A percentile compares a stretch with the other conserved stretches of the same genome.
Evolutionary conservation across 352 stramenopile genomes (phyloP).

Genomic region (Phytophthora citrophthora): DNA sequence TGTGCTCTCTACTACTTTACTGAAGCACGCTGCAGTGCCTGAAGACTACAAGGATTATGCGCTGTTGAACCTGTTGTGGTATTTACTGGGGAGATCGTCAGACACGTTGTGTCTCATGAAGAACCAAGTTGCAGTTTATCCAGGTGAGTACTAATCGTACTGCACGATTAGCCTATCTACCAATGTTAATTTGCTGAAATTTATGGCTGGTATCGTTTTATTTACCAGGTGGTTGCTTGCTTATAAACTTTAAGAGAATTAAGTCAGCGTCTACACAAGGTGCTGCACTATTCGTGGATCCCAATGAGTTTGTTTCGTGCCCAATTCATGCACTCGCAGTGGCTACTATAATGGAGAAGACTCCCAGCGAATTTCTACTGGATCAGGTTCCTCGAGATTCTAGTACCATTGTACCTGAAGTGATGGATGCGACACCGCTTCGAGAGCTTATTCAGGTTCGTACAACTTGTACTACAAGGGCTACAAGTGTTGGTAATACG

Average conservation of each 20-base stretch:
- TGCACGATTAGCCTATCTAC: too few relatives aligned
- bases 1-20: too few relatives aligned
- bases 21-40: too few relatives aligned
- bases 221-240: not conserved
- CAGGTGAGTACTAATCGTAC: too few relatives aligned
- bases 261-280: not conserved
- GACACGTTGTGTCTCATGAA: too few relatives aligned
- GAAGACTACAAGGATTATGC: too few relatives aligned
- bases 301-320: too few relatives aligned
- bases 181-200: not conserved
- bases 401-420: not conserved
- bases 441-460: constrained; percentile 1
- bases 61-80: too few relatives aligned
- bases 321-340: not conserved
- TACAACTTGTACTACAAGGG: not conserved
- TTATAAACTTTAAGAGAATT: not conserved
- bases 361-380: constrained; percentile 5
- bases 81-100: too few relatives aligned
- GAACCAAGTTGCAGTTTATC: too few relatives aligned
- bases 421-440: not conserved
- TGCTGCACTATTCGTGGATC: too few relatives aligned
- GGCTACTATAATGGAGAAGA: not conserved
- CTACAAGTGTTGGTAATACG: not conserved
- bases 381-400: constrained; percentile 9
- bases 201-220: not conserved